Base-by-base conservation (phyloP, 164 flowering plant genomes). In the Vitis labrusca region DNA sequence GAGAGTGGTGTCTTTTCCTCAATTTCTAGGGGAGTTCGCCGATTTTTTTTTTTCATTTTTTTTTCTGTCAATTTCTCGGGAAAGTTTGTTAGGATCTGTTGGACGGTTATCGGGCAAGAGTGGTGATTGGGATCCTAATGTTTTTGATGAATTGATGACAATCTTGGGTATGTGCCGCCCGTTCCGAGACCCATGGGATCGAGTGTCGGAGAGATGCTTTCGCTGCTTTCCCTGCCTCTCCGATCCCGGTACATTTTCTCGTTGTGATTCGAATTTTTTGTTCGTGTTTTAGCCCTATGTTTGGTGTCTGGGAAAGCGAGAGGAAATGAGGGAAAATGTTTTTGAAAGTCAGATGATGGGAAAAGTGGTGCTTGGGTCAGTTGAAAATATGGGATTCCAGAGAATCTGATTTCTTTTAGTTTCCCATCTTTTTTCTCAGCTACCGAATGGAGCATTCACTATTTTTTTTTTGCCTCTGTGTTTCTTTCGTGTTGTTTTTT, bases 211-310 rank as follows among this genome's bases (percentile, higher is more conserved):
- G 64, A 68, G 85, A 23, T 83, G 82, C 73, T 74, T 23, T 51
- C 79, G 62, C 60, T n/a, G 54, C 29, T 72, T 87, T 68, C 98
- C 97, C 1, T 91, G 97, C 71, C 88, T 91, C 69, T 73, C 91
- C 59, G 97, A 93, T 86, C 97, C 98, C 0, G 97, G 98, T 89
- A 68, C 37, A 12, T 49, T 11, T 48, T 3, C 58, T 3, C 15
- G 37, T 63, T 47, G 14, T n/a, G 2, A 4, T 57, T 50, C 14
- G 37, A 12, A 8, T 23, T 44, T 66, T 17, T 32, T 58, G 3
- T 4, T 3, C 16, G 7, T 48, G 61, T 15, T 56, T 47, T 60
- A 14, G 48, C 4, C 27, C 8, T 52, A 2, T 9, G 11, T 52
- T 49, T 13, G 57, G 44, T 47, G 0, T 0, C 59, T 7, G 29